Conservation (phyloP, 768 basidiomycete species). For the Suillus weaverae region DNA sequence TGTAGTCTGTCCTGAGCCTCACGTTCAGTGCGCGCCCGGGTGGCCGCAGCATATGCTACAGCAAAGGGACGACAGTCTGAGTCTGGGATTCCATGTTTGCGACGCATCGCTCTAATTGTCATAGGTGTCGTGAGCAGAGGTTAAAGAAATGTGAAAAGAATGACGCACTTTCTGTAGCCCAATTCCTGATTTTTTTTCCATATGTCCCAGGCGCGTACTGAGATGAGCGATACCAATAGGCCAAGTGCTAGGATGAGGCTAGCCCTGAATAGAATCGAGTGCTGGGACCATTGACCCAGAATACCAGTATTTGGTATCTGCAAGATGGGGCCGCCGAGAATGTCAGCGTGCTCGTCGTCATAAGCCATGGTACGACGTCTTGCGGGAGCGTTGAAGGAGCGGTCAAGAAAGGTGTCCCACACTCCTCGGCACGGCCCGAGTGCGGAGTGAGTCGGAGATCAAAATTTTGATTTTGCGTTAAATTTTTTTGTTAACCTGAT, state of each 20-base stretch:
- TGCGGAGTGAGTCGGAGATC: constrained; percentile 13
- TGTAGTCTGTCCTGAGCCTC: constrained; percentile 44
- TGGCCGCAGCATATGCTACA: constrained; percentile 79
- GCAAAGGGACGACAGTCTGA: constrained; percentile 80
- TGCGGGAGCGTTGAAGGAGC: constrained; percentile 21
- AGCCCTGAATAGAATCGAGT: constrained; percentile 38
- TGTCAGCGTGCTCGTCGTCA: constrained; percentile 67
- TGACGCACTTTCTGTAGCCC: constrained; percentile 61
- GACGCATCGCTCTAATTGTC: constrained; percentile 58
- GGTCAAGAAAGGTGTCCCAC: constrained; percentile 19
- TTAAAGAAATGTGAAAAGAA: constrained; percentile 4
- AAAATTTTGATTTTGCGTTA: constrained; percentile 14
- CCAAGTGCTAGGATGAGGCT: constrained; percentile 36
- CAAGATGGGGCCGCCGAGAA: constrained; percentile 59
- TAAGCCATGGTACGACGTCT: constrained; percentile 43
- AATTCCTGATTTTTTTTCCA: constrained; percentile 62
- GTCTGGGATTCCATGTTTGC: constrained; percentile 83
- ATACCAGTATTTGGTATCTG: constrained; percentile 33
- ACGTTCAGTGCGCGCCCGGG: constrained; percentile 53
- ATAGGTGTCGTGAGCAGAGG: constrained; percentile 15
- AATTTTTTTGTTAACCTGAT: not conserved
- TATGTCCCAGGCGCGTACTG: constrained; percentile 42
- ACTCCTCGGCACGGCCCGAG: constrained; percentile 19
- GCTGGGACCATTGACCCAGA: constrained; percentile 33
- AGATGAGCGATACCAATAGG: constrained; percentile 35